Percentiles rank a stretch among this genome's conserved stretches.
These are phyloP conservation scores for Prasinococcaceae sp. DNA, from an alignment of 139 green algal species.

Conservation along the genomic window DNA sequence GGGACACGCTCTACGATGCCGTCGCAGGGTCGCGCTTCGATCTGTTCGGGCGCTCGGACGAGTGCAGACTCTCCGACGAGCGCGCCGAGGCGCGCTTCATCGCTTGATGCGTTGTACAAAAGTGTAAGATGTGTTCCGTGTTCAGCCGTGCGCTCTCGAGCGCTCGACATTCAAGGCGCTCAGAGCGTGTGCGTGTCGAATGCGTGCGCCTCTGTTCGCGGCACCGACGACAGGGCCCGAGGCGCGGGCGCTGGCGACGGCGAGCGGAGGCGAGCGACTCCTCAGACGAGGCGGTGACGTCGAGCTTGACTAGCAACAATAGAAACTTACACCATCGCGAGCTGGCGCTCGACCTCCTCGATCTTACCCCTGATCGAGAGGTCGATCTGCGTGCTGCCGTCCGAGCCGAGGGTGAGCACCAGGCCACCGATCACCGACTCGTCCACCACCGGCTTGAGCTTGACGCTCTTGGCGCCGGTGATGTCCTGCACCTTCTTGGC, in stretches of 20 bases:
- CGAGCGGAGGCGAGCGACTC: too few species aligned
- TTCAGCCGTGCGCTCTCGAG: too few species aligned
- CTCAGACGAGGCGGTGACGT: too few species aligned
- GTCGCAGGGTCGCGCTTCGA: constrained; percentile 14
- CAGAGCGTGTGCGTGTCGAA: too few species aligned
- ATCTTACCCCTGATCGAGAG: constrained; percentile 88
- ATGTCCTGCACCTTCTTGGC: constrained; percentile 99
- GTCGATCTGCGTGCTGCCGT: constrained; percentile 85
- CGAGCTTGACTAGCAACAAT: too few species aligned
- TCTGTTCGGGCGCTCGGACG: constrained; percentile 10
- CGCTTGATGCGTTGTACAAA: too few species aligned
- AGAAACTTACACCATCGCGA: constrained; percentile 5
- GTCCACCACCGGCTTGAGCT: constrained; percentile 94
- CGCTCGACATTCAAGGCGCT: too few species aligned
- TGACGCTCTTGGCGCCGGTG: constrained; percentile 97
- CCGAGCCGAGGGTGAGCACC: constrained; percentile 69
- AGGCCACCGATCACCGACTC: constrained; percentile 86
- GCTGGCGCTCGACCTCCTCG: constrained; percentile 39
- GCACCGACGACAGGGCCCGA: too few species aligned
- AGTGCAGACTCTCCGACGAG: constrained; percentile 14
- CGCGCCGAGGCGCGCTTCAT: constrained; percentile 14
- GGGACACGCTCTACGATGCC: constrained; percentile 14
- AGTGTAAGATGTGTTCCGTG: too few species aligned
- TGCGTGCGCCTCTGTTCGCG: too few species aligned
- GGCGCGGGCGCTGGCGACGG: too few species aligned